Percentiles rank a stretch among this genome's conserved stretches.
Evolutionary conservation across 2,329 filamentous ascomycete species (phyloP).

Genomic region (Cladosporium sp.): DNA sequence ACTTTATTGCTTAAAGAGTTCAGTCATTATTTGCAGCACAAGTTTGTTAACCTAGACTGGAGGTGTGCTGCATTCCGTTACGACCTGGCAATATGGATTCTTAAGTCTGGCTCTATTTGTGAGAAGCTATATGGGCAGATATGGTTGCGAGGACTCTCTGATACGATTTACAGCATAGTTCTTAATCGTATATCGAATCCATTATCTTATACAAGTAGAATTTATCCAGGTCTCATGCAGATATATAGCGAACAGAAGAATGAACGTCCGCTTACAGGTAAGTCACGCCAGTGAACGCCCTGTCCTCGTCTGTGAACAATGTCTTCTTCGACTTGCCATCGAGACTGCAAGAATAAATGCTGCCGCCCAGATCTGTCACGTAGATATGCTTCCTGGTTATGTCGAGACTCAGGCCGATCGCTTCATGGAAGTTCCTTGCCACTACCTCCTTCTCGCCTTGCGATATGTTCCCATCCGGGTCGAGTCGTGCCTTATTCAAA

Average conservation of each 20-base stretch:
- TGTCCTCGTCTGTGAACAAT: neutral
- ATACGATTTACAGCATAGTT: too few relatives aligned
- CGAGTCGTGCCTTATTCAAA: neutral
- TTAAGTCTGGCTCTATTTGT: too few relatives aligned
- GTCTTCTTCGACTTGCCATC: neutral
- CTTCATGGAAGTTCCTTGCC: constrained; percentile 40
- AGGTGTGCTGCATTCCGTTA: too few relatives aligned
- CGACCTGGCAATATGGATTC: too few relatives aligned
- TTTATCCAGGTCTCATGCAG: too few relatives aligned
- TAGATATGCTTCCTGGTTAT: constrained; percentile 30
- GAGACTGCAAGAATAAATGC: constrained; percentile 28
- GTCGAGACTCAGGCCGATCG: constrained; percentile 42
- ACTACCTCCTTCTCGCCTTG: constrained; percentile 17
- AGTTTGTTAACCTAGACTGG: too few relatives aligned
- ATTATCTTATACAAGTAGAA: too few relatives aligned
- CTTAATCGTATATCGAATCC: too few relatives aligned
- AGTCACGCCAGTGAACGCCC: constrained; percentile 3
- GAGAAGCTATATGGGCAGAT: too few relatives aligned
- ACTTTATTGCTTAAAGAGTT: too few relatives aligned
- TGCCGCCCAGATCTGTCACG: constrained; percentile 39
- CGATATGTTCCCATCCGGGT: neutral
- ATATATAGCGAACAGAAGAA: neutral
- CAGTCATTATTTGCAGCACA: too few relatives aligned
- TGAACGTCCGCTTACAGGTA: neutral
- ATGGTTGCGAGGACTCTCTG: too few relatives aligned